phyloP scores from a whole-genome alignment of 495 filamentous ascomycete genomes.

The Astrothelium macrocarpum region DNA sequence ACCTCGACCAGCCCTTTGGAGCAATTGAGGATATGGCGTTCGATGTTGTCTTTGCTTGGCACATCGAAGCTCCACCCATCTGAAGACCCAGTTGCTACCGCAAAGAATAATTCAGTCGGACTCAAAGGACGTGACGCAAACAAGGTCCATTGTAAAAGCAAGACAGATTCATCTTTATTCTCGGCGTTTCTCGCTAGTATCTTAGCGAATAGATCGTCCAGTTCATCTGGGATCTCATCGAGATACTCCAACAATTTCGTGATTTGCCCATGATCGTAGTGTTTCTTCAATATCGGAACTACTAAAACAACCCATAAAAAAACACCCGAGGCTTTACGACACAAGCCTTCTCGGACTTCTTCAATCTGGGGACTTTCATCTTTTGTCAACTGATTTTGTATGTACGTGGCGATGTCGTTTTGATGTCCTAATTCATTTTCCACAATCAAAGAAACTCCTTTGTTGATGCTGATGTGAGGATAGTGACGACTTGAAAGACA shows the following conservation, averaged over 20 bases:
- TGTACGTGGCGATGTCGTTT: neutral
- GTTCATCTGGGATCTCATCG: slow-evolving; percentile 14
- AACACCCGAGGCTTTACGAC: slow-evolving; percentile 15
- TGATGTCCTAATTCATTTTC: neutral
- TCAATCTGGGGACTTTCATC: neutral
- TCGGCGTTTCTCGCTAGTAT: slow-evolving; percentile 11
- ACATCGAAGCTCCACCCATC: neutral
- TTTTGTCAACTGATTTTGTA: neutral
- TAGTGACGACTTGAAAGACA: neutral
- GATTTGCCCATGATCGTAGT: slow-evolving; percentile 11
- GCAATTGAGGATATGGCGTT: neutral
- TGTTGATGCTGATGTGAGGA: neutral
- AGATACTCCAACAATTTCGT: slow-evolving; percentile 9
- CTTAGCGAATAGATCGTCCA: slow-evolving; percentile 14
- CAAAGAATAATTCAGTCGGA: neutral
- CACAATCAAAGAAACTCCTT: neutral
- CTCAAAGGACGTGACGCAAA: neutral
- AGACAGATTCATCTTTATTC: slow-evolving; percentile 2
- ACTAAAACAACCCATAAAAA: slow-evolving; percentile 22
- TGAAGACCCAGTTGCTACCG: neutral
- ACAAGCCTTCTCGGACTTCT: slow-evolving; percentile 12
- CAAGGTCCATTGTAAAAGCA: neutral
- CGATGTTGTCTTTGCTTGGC: neutral
- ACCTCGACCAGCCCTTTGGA: neutral
- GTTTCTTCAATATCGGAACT: slow-evolving; percentile 16